Conservation (phyloP, 371 early-diverging fungal species). For the Mortierella sp. region DNA sequence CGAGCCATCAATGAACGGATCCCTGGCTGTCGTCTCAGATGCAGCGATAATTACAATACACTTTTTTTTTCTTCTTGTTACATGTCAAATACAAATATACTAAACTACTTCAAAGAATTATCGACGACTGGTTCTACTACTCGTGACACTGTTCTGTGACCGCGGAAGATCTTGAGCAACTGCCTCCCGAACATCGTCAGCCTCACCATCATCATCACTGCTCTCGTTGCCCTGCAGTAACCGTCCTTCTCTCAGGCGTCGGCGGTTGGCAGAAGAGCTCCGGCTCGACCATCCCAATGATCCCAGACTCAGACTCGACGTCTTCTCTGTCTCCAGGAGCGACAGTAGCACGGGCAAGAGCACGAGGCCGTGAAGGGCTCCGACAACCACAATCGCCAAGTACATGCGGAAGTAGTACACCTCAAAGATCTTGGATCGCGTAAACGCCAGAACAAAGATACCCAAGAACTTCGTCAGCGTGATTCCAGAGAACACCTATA, state of each 20-base stretch:
- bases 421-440: constrained; percentile 82
- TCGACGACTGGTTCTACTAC: constrained; percentile 30
- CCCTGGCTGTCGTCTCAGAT: neutral
- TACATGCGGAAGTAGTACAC: constrained; percentile 88
- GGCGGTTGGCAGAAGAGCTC: constrained; percentile 21
- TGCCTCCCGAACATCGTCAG: constrained; percentile 25
- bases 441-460: constrained; percentile 79
- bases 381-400: constrained; percentile 76
- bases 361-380: constrained; percentile 80
- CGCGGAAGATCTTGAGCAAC: constrained; percentile 48
- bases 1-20: neutral
- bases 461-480: constrained; percentile 84
- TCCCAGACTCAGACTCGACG: constrained; percentile 32
- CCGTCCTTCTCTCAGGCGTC: constrained; percentile 42
- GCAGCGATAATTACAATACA: neutral
- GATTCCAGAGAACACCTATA: constrained; percentile 80
- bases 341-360: constrained; percentile 76
- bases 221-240: constrained; percentile 43
- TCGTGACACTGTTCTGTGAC: constrained; percentile 37
- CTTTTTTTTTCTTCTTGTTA: neutral
- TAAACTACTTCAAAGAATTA: neutral
- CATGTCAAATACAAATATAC: neutral
- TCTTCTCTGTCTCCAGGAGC: constrained; percentile 57
- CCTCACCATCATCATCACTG: constrained; percentile 41
- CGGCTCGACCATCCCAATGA: constrained; percentile 40